Conservation (phyloP, 2,329 filamentous ascomycete genomes). For the Truncatella angustata region DNA sequence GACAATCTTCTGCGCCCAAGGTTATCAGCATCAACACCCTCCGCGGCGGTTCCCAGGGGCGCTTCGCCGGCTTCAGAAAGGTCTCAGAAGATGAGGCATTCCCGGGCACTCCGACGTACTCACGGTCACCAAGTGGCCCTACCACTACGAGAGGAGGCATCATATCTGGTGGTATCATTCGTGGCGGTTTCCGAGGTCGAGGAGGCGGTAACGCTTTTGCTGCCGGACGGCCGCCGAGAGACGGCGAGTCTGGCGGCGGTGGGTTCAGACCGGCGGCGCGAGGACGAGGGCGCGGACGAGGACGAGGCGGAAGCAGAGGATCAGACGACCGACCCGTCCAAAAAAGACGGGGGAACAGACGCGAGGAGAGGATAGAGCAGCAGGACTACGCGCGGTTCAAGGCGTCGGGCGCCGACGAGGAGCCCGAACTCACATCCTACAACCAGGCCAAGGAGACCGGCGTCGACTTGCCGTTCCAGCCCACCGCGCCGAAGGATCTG, state of each 20-base stretch:
- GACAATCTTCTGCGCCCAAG: too few species aligned
- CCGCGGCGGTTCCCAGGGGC: slow-evolving; percentile 23
- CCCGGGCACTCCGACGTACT: not conserved
- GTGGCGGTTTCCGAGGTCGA: slow-evolving; percentile 20
- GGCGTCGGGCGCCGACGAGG: slow-evolving; percentile 6
- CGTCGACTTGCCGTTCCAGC: slow-evolving; percentile 27
- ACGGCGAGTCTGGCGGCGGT: slow-evolving; percentile 2
- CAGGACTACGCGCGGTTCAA: slow-evolving; percentile 13
- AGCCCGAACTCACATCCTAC: slow-evolving; percentile 22
- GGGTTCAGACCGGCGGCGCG: not conserved
- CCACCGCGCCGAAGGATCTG: slow-evolving; percentile 23
- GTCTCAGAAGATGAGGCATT: not conserved
- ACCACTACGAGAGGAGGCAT: slow-evolving; percentile 6
- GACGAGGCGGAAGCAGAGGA: slow-evolving; percentile 5
- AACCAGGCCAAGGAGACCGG: slow-evolving; percentile 29
- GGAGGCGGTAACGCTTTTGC: slow-evolving; percentile 3
- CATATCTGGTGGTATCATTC: slow-evolving; percentile 15
- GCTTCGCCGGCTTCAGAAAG: slow-evolving; percentile 13
- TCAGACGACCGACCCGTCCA: slow-evolving; percentile 8
- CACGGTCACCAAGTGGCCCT: too few species aligned
- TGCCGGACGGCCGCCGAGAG: slow-evolving; percentile 7
- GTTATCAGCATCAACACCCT: slow-evolving; percentile 39
- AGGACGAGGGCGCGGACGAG: slow-evolving; percentile 5
- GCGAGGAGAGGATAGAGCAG: slow-evolving; percentile 8
- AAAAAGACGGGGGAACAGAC: not conserved